phyloP scores from a whole-genome alignment of 148 eudicot species.

The Chenopodium quinoa region DNA sequence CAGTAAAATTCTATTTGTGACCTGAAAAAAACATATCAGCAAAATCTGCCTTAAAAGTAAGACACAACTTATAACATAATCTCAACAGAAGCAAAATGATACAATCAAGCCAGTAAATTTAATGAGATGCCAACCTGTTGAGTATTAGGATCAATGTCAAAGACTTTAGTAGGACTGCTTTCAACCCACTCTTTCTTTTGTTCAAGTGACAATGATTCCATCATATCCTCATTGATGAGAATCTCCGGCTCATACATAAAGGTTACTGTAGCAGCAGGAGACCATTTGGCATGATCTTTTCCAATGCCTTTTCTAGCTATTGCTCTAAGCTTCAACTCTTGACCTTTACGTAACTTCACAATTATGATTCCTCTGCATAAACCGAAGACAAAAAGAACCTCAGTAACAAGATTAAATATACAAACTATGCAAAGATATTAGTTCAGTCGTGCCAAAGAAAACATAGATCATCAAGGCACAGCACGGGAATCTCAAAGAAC shows the following conservation, averaged over 20 bases:
- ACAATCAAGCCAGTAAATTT: not conserved
- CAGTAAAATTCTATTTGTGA: not conserved
- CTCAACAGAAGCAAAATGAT: not conserved
- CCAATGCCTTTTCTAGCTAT: slow-evolving; percentile 97
- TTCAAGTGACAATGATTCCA: slow-evolving; percentile 69
- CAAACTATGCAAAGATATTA: not conserved
- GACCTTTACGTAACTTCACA: slow-evolving; percentile 93
- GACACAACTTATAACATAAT: not conserved
- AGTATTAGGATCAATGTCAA: slow-evolving; percentile 69
- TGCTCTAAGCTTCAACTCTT: slow-evolving; percentile 89
- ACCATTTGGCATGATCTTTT: slow-evolving; percentile 98
- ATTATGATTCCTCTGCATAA: slow-evolving; percentile 79
- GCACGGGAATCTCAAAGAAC: not conserved
- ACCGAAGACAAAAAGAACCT: not conserved
- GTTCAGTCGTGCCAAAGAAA: not conserved
- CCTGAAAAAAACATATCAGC: not conserved
- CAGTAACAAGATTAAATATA: not conserved
- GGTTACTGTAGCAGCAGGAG: slow-evolving; percentile 97
- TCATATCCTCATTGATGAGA: slow-evolving; percentile 80
- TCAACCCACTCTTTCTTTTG: slow-evolving; percentile 76
- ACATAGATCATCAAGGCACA: not conserved
- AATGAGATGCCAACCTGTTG: slow-evolving; percentile 55
- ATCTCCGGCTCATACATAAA: slow-evolving; percentile 97
- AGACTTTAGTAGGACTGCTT: slow-evolving; percentile 94
- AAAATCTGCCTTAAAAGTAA: not conserved